Evolutionary conservation across 2,329 filamentous ascomycete genomes (phyloP), one percentile per base, ranked within the genome.

Genomic region (Colletotrichum simmondsii): DNA sequence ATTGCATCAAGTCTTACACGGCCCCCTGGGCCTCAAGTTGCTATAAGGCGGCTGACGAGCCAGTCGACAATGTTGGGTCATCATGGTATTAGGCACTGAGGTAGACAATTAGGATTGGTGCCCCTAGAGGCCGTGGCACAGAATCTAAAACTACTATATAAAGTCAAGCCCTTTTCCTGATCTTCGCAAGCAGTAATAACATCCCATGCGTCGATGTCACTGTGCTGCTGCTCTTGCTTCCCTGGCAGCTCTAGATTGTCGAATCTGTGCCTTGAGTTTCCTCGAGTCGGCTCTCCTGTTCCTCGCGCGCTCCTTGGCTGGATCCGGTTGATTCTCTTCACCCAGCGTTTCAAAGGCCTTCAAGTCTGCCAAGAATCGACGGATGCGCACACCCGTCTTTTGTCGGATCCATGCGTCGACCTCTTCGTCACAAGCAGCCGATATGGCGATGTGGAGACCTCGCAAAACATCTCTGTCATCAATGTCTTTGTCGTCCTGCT

Each of bases 321-420:
- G 75, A 35, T 80, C 78, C 5, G 54, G 75, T 8, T 76, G 65
- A 0, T 76, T 73, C 16, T 81, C 80, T 16, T 82, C 80, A 2
- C 81, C 81, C 53, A 90, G 75, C 14, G 82, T 82, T 68, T 90
- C 88, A 57, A 90, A 84, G 1, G 83, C 83, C 76, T 84, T 87
- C 49, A 91, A 76, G 75, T 90, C 88, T 4, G 87, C 87, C 19
- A 91, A 78, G 73, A 91, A 89, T 7, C 85, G 85, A 42, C 89
- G 84, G 58, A 91, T 84, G 16, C 87, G 81, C 28, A 89, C 77
- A 0, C 89, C 89, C 0, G 88, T 90, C 73, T 85, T 84, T 26
- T 85, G 80, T 32, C 84, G 81, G 66, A 91, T 86, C 78, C 86
- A 86, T 0, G 83, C 83, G 76, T 91, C 88, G 2, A 90, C 84